These are phyloP conservation scores for Endoconidiophora laricicola DNA, from an alignment of 2,329 filamentous ascomycete genomes.

Conservation along the genomic window DNA sequence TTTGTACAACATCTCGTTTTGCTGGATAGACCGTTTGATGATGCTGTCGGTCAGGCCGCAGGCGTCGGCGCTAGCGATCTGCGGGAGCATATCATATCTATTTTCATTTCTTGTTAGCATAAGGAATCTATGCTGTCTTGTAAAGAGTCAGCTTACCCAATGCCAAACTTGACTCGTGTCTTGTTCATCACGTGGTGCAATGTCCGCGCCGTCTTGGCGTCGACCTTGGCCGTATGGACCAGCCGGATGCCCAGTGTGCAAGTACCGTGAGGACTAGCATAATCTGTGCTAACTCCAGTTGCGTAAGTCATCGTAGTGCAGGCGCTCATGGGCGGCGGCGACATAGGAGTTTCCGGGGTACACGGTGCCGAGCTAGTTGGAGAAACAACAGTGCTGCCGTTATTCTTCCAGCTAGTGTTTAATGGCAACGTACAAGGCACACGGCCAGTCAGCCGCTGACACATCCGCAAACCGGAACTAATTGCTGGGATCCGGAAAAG, in stretches of 20 bases:
- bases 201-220: conserved; percentile 29
- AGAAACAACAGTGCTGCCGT: conserved; percentile 4
- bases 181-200: conserved; percentile 33
- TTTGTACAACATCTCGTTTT: conserved; percentile 45
- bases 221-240: conserved; percentile 30
- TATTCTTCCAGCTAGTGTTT: background rate
- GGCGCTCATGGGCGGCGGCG: conserved; percentile 31
- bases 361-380: conserved; percentile 16
- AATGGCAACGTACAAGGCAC: background rate
- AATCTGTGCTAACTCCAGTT: conserved; percentile 17
- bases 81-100: conserved; percentile 27
- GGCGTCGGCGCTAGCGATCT: conserved; percentile 25
- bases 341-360: conserved; percentile 25
- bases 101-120: background rate
- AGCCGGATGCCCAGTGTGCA: conserved; percentile 33
- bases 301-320: conserved; percentile 29
- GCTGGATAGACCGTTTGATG: conserved; percentile 37
- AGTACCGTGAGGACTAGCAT: conserved; percentile 19
- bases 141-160: conserved; percentile 14
- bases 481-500: conserved; percentile 20
- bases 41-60: conserved; percentile 34
- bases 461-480: conserved; percentile 19
- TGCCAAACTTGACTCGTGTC: conserved; percentile 29
- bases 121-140: background rate
- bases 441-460: conserved; percentile 16